Evolutionary conservation across 169 alveolate genomes (phyloP), one percentile per base, ranked within the genome.

Genomic region (Plasmodium gaboni): DNA sequence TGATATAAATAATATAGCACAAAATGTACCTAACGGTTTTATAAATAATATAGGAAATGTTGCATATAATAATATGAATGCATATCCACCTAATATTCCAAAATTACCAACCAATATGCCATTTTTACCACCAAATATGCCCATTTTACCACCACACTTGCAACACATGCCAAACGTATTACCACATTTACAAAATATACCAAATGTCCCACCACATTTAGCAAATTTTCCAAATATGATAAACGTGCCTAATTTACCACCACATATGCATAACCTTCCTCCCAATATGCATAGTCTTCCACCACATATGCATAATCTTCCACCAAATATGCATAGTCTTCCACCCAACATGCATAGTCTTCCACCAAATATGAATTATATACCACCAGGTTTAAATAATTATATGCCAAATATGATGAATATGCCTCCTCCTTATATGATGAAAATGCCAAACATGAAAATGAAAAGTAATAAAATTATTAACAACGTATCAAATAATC

Each of bases 401-500:
- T 9, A 24, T 17, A 12, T 22, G 8, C 72, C 72, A 19, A 59
- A 63, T 63, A 63, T 63, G 32, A n/a, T 19, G 22, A 12, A 64
- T 64, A 19, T n/a, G 68, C 24, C 6, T 1, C 89, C 89, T 4
- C 89, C 89, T 22, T 78, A 59, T 55, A 78, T 78, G 89, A 78
- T 78, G 89, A 74, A 74, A 60, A 60, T 17, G 42, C 42, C 69
- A 60, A 12, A 12, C 26, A 22, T 60, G n/a, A 60, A 60, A 74
- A 59, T 74, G 88, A 78, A 78, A 78, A 78, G 67, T 59, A 65
- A 78, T 32, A 51, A 57, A 59, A 78, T 78, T 53, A 50, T 32
- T 32, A 32, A 28, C n/a, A 69, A 44, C 15, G 24, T 76, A 5
- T 42, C 17, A 28, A 19, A 50, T 38, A 60, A 44, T 44, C 7